Evolutionary conservation across 805 yeast species (phyloP), one percentile per base, ranked within the genome.

Genomic region (Yarrowia keelungensis): DNA sequence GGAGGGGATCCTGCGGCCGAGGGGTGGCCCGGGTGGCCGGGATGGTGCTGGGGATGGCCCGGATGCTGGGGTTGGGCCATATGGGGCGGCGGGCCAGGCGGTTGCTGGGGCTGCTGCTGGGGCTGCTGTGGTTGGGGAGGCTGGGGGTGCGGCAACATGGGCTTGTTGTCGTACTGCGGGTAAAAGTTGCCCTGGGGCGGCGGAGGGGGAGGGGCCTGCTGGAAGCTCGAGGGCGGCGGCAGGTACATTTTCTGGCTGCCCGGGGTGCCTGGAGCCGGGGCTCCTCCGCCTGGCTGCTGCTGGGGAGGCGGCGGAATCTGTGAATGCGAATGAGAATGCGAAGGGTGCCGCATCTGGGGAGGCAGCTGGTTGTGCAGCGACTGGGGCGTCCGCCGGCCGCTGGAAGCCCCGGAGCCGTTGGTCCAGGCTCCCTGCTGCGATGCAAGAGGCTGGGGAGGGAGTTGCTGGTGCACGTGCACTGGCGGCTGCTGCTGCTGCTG

Each of bases 131-230:
- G 54, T n/a, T 36, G 67, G 15, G 5, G 51, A 9, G 16, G 35
- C 42, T 43, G 66, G 45, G 66, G 53, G 19, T 46, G 66, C 9
- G 66, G 53, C 35, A 59, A 14, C 53, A 45, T 46, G 53, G 53
- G 53, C 53, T 59, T 56, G 22, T 56, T 56, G 22, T 56, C 62
- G 62, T 56, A 56, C 47, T 56, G 62, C 38, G 62, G 62, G 62
- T 56, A 56, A 26, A 56, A 56, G 62, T 41, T 56, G 47, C 62
- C 47, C 38, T 56, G 62, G 2, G 62, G 62, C 0, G 62, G 62
- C 10, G 62, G 62, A 3, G 62, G 62, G 9, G 62, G 62, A 11
- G 62, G 62, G 15, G 62, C 62, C 19, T 56, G 62, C 47, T 56
- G 62, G 62, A 56, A 56, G 47, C 47, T 41, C 19, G 62, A 56